Percentiles rank a stretch among this genome's conserved stretches.
phyloP scores from a whole-genome alignment of 768 basidiomycete genomes.

The Scleroderma citrinum region DNA sequence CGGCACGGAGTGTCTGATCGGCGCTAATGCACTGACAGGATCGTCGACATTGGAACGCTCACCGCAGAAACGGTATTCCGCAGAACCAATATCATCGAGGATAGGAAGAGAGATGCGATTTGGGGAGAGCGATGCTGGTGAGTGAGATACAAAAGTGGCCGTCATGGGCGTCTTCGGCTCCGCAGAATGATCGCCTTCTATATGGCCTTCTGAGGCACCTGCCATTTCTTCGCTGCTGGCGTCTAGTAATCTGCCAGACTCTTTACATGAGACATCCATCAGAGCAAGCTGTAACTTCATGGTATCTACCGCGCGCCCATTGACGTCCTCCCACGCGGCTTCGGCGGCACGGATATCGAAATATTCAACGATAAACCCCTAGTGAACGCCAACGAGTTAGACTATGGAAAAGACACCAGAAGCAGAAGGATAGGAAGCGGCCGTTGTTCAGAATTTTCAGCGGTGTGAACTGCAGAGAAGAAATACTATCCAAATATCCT shows the following conservation, averaged over 20 bases:
- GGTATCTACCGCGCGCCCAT: conserved; percentile 45
- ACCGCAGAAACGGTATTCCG: conserved; percentile 17
- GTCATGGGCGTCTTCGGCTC: conserved; percentile 33
- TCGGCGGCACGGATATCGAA: conserved; percentile 58
- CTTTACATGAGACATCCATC: conserved; percentile 24
- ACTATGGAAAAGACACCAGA: not conserved
- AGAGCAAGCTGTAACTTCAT: conserved; percentile 43
- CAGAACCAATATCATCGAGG: conserved; percentile 17
- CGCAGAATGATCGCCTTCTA: conserved; percentile 28
- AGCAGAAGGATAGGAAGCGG: conserved; percentile 1
- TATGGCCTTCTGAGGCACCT: conserved; percentile 21
- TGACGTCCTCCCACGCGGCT: conserved; percentile 43
- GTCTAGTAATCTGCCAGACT: conserved; percentile 15
- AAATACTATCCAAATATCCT: conserved; percentile 1
- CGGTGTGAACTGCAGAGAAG: conserved; percentile 5
- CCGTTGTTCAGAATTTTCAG: conserved; percentile 1
- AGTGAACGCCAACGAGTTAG: conserved; percentile 13
- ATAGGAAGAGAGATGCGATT: conserved; percentile 19
- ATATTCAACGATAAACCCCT: conserved; percentile 59
- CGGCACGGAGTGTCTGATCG: conserved; percentile 7
- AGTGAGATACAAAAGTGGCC: conserved; percentile 29
- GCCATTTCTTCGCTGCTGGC: conserved; percentile 23
- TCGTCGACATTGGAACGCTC: conserved; percentile 12
- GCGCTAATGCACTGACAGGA: conserved; percentile 7
- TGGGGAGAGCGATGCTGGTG: conserved; percentile 21